Percentiles rank a stretch among this genome's conserved stretches.
phyloP scores from a whole-genome alignment of 2,329 filamentous ascomycete species.

The Aspergillus fumigatus region DNA sequence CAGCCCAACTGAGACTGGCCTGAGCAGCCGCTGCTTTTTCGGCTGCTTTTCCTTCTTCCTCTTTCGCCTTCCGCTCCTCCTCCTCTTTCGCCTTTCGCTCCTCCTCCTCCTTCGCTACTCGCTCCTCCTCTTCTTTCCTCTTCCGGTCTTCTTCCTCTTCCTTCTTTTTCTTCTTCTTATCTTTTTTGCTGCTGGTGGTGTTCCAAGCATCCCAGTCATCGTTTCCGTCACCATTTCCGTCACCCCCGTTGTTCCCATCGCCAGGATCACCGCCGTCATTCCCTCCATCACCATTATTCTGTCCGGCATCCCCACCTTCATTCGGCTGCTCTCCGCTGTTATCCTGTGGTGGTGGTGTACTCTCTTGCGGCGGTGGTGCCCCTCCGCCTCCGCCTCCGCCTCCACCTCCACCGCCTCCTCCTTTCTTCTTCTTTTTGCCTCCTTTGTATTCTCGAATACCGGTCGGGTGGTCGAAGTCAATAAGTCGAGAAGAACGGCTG shows the following conservation, averaged over 20 bases:
- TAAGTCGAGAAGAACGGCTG: constrained; percentile 5
- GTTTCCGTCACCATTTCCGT: constrained; percentile 28
- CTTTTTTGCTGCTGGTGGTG: constrained; percentile 28
- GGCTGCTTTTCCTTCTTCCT: constrained; percentile 27
- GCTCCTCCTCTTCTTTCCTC: constrained; percentile 24
- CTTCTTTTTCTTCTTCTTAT: constrained; percentile 30
- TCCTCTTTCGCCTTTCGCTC: constrained; percentile 25
- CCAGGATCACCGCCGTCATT: constrained; percentile 38
- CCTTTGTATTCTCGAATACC: constrained; percentile 31
- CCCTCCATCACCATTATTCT: constrained; percentile 33
- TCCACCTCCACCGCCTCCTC: constrained; percentile 1
- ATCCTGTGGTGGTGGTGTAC: constrained; percentile 17
- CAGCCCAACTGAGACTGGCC: constrained; percentile 42
- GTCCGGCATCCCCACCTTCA: constrained; percentile 8
- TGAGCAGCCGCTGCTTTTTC: constrained; percentile 22
- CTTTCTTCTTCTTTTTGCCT: constrained; percentile 28
- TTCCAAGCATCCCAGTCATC: constrained; percentile 40
- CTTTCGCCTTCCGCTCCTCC: constrained; percentile 20
- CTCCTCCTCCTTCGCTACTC: constrained; percentile 24
- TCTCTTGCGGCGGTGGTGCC: constrained; percentile 13
- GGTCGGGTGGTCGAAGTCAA: constrained; percentile 22
- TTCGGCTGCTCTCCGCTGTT: constrained; percentile 16
- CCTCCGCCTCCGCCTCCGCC: not conserved
- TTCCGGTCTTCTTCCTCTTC: constrained; percentile 30
- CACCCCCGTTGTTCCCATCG: constrained; percentile 17